Percentiles rank a stretch among this genome's conserved stretches.
phyloP scores from a whole-genome alignment of 176 grass and related monocot species.

The Carex littledalei region DNA sequence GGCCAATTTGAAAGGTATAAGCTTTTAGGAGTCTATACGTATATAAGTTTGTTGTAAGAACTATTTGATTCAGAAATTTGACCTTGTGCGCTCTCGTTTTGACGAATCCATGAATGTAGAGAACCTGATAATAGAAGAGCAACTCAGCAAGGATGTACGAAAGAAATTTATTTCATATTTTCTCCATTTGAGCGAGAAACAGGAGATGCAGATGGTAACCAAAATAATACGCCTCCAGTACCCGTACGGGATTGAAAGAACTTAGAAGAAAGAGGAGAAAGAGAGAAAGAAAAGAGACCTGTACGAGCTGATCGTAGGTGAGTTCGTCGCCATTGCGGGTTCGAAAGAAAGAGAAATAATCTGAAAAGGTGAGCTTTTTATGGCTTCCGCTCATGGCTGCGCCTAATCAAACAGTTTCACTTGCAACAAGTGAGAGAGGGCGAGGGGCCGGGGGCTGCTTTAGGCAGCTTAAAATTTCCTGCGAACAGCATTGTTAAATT shows the following conservation, averaged over 20 bases:
- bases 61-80: background rate
- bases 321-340: conserved; percentile 28
- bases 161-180: background rate
- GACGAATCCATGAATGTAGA: conserved; percentile 59
- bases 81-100: conserved; percentile 8
- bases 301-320: conserved; percentile 37
- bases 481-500: too few species aligned
- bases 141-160: background rate
- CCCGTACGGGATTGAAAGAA: too few species aligned
- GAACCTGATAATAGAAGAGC: conserved; percentile 31
- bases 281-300: conserved; percentile 16
- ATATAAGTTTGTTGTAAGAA: background rate
- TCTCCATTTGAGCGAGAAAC: too few species aligned
- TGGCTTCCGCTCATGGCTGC: background rate
- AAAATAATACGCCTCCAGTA: too few species aligned
- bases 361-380: conserved; percentile 43
- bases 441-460: too few species aligned
- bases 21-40: background rate
- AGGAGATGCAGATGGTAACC: too few species aligned
- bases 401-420: background rate
- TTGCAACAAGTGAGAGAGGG: background rate
- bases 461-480: too few species aligned
- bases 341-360: conserved; percentile 62
- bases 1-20: background rate
- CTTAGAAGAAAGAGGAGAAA: background rate